Base-by-base conservation (phyloP, 169 alveolate genomes). In the Pseudocohnilembus persalinus region DNA sequence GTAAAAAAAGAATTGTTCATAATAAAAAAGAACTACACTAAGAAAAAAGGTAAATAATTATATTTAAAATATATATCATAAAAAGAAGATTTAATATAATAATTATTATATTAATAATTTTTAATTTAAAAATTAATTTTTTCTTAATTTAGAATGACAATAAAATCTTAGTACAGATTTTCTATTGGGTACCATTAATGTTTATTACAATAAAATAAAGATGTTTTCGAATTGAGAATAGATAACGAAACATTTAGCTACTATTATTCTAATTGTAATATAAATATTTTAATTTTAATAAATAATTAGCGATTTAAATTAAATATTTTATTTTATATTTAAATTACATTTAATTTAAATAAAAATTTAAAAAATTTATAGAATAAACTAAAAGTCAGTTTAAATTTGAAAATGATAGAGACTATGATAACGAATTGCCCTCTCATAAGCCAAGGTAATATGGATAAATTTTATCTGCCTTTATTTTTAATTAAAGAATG, bases 1-100 rank as follows among this genome's bases (percentile, higher is more conserved):
- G 89, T 29, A 85, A 85, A 77, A 77, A 79, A 73, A 85, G 78
- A 63, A 82, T 85, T 29, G 84, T 85, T 28, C 89, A 85, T 74
- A 85, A 85, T 34, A 49, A 49, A 29, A 35, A 79, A 29, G n/a
- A 34, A 28, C n/a, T 79, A 0, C 76, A 79, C 63, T 74, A 79
- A 27, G 64, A 79, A 49, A 79, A 79, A 1, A 68, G 49, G 84
- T 79, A 79, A 63, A 29, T 15, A 73, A 15, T n/a, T 64, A 20
- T 25, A 64, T 64, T 64, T 64, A 20, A 64, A 20, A 64, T 64
- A 64, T n/a, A n/a, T n/a, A n/a, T n/a, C n/a, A n/a, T n/a, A n/a
- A n/a, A 49, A 49, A 49, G 4, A 49, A 49, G 4, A 4, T 49
- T 11, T 11, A 49, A 49, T 11, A 49, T 49, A 49, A 11, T 49